A percentile compares a stretch with the other conserved stretches of the same genome.
phyloP scores from a whole-genome alignment of 495 filamentous ascomycete species.

The Penicillium diatomitis region DNA sequence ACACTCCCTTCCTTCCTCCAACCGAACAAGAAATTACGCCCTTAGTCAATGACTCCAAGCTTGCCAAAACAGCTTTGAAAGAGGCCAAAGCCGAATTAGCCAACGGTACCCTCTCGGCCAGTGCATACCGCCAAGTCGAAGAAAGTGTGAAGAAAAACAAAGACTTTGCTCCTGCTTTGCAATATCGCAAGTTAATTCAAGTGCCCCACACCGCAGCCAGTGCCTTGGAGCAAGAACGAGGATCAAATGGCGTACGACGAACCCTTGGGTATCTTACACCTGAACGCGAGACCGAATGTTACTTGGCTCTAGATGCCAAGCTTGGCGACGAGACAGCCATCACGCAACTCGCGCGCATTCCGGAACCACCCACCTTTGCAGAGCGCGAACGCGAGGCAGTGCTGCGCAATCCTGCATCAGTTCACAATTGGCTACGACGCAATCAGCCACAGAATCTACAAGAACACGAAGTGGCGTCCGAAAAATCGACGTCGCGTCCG shows the following conservation, averaged over 20 bases:
- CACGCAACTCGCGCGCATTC: slow-evolving; percentile 24
- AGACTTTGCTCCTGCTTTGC: slow-evolving; percentile 27
- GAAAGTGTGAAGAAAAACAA: slow-evolving; percentile 29
- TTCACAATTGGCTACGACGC: slow-evolving; percentile 83
- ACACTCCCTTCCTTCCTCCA: slow-evolving; percentile 28
- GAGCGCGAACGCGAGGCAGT: slow-evolving; percentile 51
- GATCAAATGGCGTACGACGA: slow-evolving; percentile 14
- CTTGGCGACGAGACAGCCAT: slow-evolving; percentile 44
- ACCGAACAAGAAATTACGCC: slow-evolving; percentile 32
- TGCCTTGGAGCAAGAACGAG: slow-evolving; percentile 8
- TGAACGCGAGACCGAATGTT: slow-evolving; percentile 73
- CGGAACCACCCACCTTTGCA: slow-evolving; percentile 30
- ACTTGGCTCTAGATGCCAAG: slow-evolving; percentile 58
- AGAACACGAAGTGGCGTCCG: slow-evolving; percentile 59
- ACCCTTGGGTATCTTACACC: slow-evolving; percentile 56
- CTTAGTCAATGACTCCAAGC: slow-evolving; percentile 27
- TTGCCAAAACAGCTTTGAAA: slow-evolving; percentile 30
- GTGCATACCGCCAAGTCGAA: slow-evolving; percentile 32
- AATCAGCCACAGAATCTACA: slow-evolving; percentile 76
- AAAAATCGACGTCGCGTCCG: slow-evolving; percentile 45
- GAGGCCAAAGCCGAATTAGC: slow-evolving; percentile 37
- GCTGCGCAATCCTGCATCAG: slow-evolving; percentile 70
- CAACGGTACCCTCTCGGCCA: slow-evolving; percentile 29
- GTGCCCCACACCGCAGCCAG: slow-evolving; percentile 21
- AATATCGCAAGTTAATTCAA: slow-evolving; percentile 25